Evolutionary conservation across 2,329 filamentous ascomycete genomes (phyloP), one percentile per base, ranked within the genome.

Genomic region (Alternaria triticina): DNA sequence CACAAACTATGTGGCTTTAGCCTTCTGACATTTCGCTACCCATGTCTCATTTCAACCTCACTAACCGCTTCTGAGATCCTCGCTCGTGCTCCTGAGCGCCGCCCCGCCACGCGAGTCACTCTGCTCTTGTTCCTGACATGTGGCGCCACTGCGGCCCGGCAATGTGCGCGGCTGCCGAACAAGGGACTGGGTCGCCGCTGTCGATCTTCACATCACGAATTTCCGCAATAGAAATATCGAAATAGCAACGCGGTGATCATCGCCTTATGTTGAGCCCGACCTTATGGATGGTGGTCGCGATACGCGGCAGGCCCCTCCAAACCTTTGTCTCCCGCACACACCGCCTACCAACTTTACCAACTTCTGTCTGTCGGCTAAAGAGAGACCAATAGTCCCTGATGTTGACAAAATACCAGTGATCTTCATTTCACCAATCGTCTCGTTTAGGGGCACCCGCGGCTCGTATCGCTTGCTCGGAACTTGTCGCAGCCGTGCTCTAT

Each of bases 101-200:
- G 44, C 56, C 57, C 64, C 62, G 59, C 64, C 50, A 64, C 65
- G 60, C 66, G 64, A 58, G 50, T 28, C 54, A 55, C 40, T 47
- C 54, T 46, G 30, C 54, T 55, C 68, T 57, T 60, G 69, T 69
- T 65, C 69, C 69, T 69, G 66, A 69, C 64, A 63, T 43, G 63
- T 71, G 63, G 63, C 69, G 69, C 62, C 61, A 62, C 57, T 33
- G 52, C 55, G 56, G 68, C 46, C 56, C 68, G 66, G 68, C 60
- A 67, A 40, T 61, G 57, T 44, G 43, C 51, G 59, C 43, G 56
- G 60, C 59, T 67, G 54, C 66, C 66, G 63, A 57, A 46, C 46
- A 46, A 43, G 45, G 49, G 33, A 51, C 25, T 58, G 33, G 55
- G 45, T 54, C 58, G 59, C 64, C 59, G 64, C 49, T 28, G 67